These are phyloP conservation scores for Orbilia javanica DNA, from an alignment of 2,329 filamentous ascomycete genomes.

Conservation along the genomic window DNA sequence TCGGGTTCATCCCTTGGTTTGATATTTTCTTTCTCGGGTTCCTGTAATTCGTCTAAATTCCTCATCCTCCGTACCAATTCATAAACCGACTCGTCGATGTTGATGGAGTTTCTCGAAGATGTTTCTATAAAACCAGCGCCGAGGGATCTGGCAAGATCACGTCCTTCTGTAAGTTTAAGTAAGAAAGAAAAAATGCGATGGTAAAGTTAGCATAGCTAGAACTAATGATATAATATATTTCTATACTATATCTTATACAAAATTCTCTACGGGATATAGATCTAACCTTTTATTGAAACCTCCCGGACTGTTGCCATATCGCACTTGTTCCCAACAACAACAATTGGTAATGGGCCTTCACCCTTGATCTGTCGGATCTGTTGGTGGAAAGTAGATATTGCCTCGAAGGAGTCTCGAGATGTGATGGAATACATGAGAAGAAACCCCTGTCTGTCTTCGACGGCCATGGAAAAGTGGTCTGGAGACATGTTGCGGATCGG, in stretches of 20 bases:
- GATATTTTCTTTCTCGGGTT: not conserved
- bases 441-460: slow-evolving; percentile 92
- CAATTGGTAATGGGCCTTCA: slow-evolving; percentile 88
- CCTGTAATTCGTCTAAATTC: not conserved
- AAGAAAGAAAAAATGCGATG: too few species aligned
- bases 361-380: slow-evolving; percentile 98
- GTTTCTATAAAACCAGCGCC: not conserved
- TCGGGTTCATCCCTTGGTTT: not conserved
- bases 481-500: slow-evolving; percentile 84
- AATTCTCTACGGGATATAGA: slow-evolving; percentile 69
- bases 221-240: too few species aligned
- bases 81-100: slow-evolving; percentile 1
- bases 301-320: slow-evolving; percentile 93
- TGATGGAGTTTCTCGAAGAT: not conserved
- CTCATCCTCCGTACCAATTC: not conserved
- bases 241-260: too few species aligned
- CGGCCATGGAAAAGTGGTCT: slow-evolving; percentile 93
- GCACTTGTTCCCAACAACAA: slow-evolving; percentile 98
- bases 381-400: slow-evolving; percentile 98
- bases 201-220: too few species aligned
- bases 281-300: slow-evolving; percentile 88
- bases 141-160: not conserved
- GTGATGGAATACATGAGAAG: slow-evolving; percentile 98
- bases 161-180: not conserved
- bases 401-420: slow-evolving; percentile 94